Evolutionary conservation across 805 yeast genomes (phyloP).

Genomic region (Starmerella stellata): DNA sequence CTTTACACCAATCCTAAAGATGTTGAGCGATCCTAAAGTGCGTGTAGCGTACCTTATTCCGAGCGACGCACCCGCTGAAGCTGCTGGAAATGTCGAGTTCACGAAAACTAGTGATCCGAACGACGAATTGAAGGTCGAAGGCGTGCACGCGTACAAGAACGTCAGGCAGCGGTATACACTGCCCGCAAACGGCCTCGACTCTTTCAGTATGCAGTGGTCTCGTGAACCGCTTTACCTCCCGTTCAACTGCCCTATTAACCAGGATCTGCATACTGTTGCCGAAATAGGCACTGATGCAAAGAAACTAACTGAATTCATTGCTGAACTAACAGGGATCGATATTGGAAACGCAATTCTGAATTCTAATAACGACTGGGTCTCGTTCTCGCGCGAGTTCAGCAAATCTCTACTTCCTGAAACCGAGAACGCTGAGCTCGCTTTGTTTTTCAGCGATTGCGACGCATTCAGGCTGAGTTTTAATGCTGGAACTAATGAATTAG

Average conservation of each 20-base stretch:
- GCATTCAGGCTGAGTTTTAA: conserved; percentile 4
- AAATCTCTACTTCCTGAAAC: background rate
- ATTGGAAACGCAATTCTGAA: background rate
- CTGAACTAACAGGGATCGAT: background rate
- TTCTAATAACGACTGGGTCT: background rate
- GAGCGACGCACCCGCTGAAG: background rate
- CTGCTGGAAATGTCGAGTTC: background rate
- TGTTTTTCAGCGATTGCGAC: background rate
- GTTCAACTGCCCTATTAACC: conserved; percentile 6
- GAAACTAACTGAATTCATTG: background rate
- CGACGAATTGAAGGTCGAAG: background rate
- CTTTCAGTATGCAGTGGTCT: background rate
- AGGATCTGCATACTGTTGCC: background rate
- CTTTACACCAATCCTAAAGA: too few relatives aligned
- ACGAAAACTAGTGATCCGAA: too few relatives aligned
- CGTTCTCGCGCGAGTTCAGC: background rate
- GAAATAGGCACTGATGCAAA: background rate
- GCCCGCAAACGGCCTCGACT: background rate
- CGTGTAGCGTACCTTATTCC: background rate
- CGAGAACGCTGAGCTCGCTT: background rate
- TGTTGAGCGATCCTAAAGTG: background rate
- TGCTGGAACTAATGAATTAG: conserved; percentile 10
- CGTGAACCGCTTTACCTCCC: conserved; percentile 2
- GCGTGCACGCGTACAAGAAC: background rate
- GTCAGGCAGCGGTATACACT: background rate